phyloP scores from a whole-genome alignment of 1,284 basidiomycete species.

The Lentinula novae-zelandiae region DNA sequence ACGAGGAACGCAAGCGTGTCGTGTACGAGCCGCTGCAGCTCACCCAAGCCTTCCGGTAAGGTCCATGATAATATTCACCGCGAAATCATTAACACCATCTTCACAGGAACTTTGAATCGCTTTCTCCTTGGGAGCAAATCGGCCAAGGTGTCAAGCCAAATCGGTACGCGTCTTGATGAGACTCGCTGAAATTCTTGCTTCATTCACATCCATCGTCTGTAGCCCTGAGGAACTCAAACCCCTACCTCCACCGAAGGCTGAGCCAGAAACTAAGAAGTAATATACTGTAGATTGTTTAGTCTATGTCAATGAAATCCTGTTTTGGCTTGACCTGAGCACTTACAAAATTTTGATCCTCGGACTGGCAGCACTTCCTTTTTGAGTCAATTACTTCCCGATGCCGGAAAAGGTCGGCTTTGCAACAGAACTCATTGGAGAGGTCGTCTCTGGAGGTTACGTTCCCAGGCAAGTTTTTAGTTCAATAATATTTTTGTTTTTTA shows the following conservation, averaged over 20 bases:
- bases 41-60: slow-evolving; percentile 94
- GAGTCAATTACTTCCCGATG: not conserved
- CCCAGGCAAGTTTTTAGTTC: not conserved
- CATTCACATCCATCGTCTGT: not conserved
- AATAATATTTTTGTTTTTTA: not conserved
- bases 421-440: not conserved
- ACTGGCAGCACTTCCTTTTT: not conserved
- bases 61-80: slow-evolving; percentile 13
- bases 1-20: slow-evolving; percentile 98
- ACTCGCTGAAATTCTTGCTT: not conserved
- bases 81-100: slow-evolving; percentile 4
- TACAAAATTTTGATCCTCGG: not conserved
- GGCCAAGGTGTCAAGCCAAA: slow-evolving; percentile 78
- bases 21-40: slow-evolving; percentile 98
- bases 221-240: slow-evolving; percentile 69
- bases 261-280: slow-evolving; percentile 64
- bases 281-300: slow-evolving; percentile 7
- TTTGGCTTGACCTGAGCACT: not conserved
- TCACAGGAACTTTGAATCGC: slow-evolving; percentile 86
- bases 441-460: not conserved
- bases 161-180: slow-evolving; percentile 19
- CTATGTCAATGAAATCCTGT: not conserved
- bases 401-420: not conserved
- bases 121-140: slow-evolving; percentile 97
- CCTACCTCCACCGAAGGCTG: slow-evolving; percentile 61